Conservation (phyloP, 352 stramenopile genomes). For the Pythium guiyangense region DNA sequence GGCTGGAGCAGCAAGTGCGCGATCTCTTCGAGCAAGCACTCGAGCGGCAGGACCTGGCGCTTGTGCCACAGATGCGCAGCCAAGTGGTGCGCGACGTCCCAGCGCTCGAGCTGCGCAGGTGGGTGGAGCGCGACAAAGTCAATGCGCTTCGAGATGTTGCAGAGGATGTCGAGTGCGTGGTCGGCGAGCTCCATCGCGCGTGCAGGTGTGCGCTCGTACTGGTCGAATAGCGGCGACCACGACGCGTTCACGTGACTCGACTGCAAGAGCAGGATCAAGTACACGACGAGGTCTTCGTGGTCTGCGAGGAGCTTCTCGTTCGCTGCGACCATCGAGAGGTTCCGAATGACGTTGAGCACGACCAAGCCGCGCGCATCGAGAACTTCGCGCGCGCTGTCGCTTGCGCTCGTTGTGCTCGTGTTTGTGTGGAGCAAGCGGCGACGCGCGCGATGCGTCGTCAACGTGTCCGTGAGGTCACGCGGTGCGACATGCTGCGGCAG, state of each 20-base stretch:
- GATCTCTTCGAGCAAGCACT: conserved; percentile 58
- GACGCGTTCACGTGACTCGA: no score
- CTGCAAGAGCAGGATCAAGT: conserved; percentile 51
- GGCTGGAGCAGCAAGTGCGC: conserved; percentile 29
- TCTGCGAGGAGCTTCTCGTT: conserved; percentile 65
- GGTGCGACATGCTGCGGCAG: conserved; percentile 28
- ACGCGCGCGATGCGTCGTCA: conserved; percentile 11
- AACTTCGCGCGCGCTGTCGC: conserved; percentile 26
- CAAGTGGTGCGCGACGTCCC: conserved; percentile 58
- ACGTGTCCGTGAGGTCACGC: conserved; percentile 5
- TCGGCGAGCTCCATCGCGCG: conserved; percentile 51
- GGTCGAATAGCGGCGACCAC: conserved; percentile 13
- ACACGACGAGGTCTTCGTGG: conserved; percentile 62
- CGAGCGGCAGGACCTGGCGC: conserved; percentile 49
- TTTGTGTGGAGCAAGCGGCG: conserved; percentile 43
- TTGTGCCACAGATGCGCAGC: conserved; percentile 60
- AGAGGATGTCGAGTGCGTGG: conserved; percentile 73
- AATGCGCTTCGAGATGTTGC: conserved; percentile 61
- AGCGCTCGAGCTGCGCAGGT: conserved; percentile 44
- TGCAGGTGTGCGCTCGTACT: neutral
- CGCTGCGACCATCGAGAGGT: conserved; percentile 62
- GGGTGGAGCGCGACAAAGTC: conserved; percentile 65
- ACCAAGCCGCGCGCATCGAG: conserved; percentile 46
- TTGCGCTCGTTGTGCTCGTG: conserved; percentile 23
- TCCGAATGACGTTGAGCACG: conserved; percentile 77